Evolutionary conservation across 257 asterid genomes (phyloP), one percentile per base, ranked within the genome.

Genomic region (Vinca minor): DNA sequence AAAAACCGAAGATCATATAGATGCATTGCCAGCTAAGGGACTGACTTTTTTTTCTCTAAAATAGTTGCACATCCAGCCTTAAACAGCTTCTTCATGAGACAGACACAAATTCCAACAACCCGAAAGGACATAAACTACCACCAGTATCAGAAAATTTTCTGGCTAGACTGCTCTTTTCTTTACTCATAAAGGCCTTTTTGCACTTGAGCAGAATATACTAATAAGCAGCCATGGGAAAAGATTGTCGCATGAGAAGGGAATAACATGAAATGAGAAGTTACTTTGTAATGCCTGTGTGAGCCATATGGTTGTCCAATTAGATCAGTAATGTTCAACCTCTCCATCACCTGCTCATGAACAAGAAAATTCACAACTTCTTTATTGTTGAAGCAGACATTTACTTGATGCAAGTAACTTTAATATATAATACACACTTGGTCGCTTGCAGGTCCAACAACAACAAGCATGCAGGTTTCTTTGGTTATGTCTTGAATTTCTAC

Each of bases 401-500:
- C 42, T 63, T 49, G 47, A 62, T 62, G 15, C 69, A 69, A 67
- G 52, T 46, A 64, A 75, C 58, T 50, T 42, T 35, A 48, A 23
- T 28, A 14, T 52, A 66, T 58, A 59, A 5, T 48, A 39, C 88
- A 39, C 78, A 91, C 98, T 69, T 80, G 65, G 76, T 73, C 65
- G 77, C 95, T 85, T 79, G 74, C 80, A 69, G 95, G 98, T 56
- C 98, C 98, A 70, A 81, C 76, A 68, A 91, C 62, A 57, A 78
- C 88, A 74, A 82, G 85, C 88, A 91, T 83, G 75, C 91, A 70
- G 20, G 98, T 91, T 80, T 82, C 84, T 64, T 79, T 55, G 26
- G 98, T 79, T 70, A 91, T 81, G 77, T 91, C 98, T 62, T 87
- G 81, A 78, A 91, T 81, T 78, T 88, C 95, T 77, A 91, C 98